Percentiles rank a stretch among this genome's conserved stretches.
Evolutionary conservation across 768 basidiomycete species (phyloP).

Genomic region (Pleurotus giganteus): DNA sequence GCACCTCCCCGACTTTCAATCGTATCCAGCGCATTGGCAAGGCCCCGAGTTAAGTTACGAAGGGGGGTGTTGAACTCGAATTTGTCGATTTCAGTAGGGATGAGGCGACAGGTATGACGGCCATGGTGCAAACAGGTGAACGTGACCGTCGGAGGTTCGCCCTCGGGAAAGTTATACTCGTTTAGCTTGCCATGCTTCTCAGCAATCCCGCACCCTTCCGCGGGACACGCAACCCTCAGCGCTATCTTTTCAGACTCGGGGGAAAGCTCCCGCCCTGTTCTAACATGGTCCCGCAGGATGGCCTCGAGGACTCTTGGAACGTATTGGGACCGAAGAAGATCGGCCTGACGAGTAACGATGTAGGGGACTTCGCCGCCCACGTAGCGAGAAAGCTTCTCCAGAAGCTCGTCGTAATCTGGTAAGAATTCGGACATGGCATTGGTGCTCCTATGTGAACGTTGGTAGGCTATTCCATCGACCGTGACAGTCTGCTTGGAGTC

Average conservation of each 20-base stretch:
- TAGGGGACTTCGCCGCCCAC: slow-evolving; percentile 12
- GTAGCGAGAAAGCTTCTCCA: slow-evolving; percentile 13
- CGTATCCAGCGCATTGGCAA: slow-evolving; percentile 15
- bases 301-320: slow-evolving; percentile 17
- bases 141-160: slow-evolving; percentile 16
- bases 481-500: neutral
- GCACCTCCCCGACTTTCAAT: neutral
- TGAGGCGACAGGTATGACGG: slow-evolving; percentile 16
- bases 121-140: slow-evolving; percentile 28
- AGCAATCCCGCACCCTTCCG: slow-evolving; percentile 21
- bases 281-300: slow-evolving; percentile 15
- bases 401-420: slow-evolving; percentile 21
- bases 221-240: slow-evolving; percentile 24
- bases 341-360: slow-evolving; percentile 17
- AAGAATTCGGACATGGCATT: slow-evolving; percentile 14
- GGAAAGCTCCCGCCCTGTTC: slow-evolving; percentile 15
- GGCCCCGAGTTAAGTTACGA: slow-evolving; percentile 22
- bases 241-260: slow-evolving; percentile 17
- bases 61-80: slow-evolving; percentile 29
- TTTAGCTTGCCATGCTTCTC: slow-evolving; percentile 21
- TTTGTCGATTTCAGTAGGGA: slow-evolving; percentile 12
- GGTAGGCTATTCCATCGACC: slow-evolving; percentile 21
- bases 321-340: slow-evolving; percentile 12
- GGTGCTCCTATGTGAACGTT: slow-evolving; percentile 23
- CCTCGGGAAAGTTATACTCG: slow-evolving; percentile 15